Base-by-base conservation (phyloP, 139 green algal species). In the Chlamydomonas eustigma region DNA sequence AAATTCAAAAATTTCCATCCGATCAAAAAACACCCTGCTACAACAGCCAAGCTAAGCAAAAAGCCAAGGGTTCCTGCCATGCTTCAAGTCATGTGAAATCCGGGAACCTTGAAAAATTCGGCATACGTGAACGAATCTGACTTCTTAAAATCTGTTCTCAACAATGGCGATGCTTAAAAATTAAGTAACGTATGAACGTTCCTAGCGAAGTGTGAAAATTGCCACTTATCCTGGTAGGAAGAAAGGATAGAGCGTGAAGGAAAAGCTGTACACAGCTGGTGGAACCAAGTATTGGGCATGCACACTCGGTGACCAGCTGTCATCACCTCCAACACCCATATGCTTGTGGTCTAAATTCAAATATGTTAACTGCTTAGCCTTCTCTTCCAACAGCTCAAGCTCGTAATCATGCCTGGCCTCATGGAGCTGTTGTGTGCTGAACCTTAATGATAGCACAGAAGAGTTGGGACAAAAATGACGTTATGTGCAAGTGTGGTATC, bases 311-410 rank as follows among this genome's bases (percentile, higher is more conserved):
- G 80, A 93, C 94, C 94, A 98, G 78, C 84, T 94, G 86, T 98
- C 93, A 82, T 98, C 94, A 0, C 94, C 94, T 18, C 94, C 94
- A 22, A 98, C 84, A 0, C 94, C 94, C 92, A 98, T 98, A 80
- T 97, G 91, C 1, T 65, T 52, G 33, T 86, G 78, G 76, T 98
- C 94, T 74, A 98, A 36, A 71, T 95, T 86, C 65, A 98, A 64
- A 71, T 94, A 84, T 18, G 58, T 70, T 6, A 32, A 28, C 8
- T 24, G 6, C 25, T 5, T 28, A 28, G 6, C 5, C 25, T 28
- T 6, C 32, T 24, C 25, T 28, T 24, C 58, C 12, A 18, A 28
- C 12, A 12, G 12, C 44, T 28, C 44, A 2, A 38, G 36, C 70
- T 76, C 70, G 36, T 32, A 64, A 22, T 58, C 68, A 24, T 74